Conservation (phyloP, 257 asterid genomes). For the Fraxinus anomala region DNA sequence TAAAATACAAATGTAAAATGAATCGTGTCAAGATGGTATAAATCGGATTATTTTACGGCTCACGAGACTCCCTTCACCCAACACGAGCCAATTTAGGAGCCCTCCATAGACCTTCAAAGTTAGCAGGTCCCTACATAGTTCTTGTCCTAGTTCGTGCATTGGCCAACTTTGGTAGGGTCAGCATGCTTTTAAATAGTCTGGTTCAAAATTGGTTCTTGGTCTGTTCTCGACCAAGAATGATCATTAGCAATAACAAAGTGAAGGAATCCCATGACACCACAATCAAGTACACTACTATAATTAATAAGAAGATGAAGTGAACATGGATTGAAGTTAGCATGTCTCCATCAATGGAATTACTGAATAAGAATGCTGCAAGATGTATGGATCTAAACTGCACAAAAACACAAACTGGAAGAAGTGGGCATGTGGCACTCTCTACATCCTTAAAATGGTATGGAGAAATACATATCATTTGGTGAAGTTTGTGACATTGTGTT, state of each 20-base stretch:
- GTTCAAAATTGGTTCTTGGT: not conserved
- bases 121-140: not conserved
- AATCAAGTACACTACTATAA: not conserved
- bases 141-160: not conserved
- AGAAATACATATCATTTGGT: not conserved
- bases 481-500: not conserved
- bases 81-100: not conserved
- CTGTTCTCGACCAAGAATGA: not conserved
- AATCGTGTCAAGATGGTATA: not conserved
- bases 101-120: not conserved
- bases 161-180: not conserved
- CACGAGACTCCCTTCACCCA: not conserved
- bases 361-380: not conserved
- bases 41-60: not conserved
- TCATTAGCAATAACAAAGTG: not conserved
- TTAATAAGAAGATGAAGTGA: not conserved
- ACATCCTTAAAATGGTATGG: not conserved
- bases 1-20: no score
- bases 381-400: not conserved
- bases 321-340: conserved; percentile 2
- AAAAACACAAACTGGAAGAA: not conserved
- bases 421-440: not conserved
- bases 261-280: conserved; percentile 1
- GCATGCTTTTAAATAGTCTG: not conserved
- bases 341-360: not conserved